Evolutionary conservation across 768 basidiomycete genomes (phyloP).

Genomic region (Tremella yokohamensis): DNA sequence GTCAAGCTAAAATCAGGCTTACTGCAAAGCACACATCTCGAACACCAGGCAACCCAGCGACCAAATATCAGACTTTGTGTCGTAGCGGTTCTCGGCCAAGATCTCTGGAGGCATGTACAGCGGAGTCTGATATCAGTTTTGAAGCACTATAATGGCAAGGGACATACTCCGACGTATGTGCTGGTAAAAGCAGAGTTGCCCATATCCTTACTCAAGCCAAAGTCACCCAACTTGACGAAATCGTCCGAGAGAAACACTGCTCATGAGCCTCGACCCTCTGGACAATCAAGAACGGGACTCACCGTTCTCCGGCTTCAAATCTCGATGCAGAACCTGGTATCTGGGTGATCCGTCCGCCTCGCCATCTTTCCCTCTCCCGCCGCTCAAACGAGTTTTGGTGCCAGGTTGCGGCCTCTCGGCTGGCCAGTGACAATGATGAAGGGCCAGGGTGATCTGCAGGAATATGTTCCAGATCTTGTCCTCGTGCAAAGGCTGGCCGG

Average conservation of each 20-base stretch:
- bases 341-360: constrained; percentile 15
- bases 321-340: constrained; percentile 74
- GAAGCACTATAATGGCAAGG: neutral
- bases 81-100: constrained; percentile 95
- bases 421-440: constrained; percentile 91
- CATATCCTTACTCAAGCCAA: constrained; percentile 90
- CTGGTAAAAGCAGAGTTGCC: constrained; percentile 82
- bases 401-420: constrained; percentile 52
- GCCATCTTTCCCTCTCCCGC: constrained; percentile 12
- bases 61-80: constrained; percentile 98
- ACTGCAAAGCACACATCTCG: constrained; percentile 87
- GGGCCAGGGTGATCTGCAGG: constrained; percentile 81
- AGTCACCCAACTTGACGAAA: constrained; percentile 93
- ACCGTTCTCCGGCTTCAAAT: constrained; percentile 97
- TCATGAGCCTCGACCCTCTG: neutral
- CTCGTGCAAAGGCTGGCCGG: constrained; percentile 71
- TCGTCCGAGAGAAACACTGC: constrained; percentile 82
- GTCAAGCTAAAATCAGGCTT: constrained; percentile 24
- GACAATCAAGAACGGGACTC: constrained; percentile 12
- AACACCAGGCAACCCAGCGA: constrained; percentile 94
- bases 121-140: constrained; percentile 68
- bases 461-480: constrained; percentile 96
- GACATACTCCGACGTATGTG: constrained; percentile 90
- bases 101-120: constrained; percentile 99
- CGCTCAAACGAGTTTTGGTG: constrained; percentile 24